phyloP scores from a whole-genome alignment of 169 alveolate genomes.

The Ichthyophthirius multifiliis region DNA sequence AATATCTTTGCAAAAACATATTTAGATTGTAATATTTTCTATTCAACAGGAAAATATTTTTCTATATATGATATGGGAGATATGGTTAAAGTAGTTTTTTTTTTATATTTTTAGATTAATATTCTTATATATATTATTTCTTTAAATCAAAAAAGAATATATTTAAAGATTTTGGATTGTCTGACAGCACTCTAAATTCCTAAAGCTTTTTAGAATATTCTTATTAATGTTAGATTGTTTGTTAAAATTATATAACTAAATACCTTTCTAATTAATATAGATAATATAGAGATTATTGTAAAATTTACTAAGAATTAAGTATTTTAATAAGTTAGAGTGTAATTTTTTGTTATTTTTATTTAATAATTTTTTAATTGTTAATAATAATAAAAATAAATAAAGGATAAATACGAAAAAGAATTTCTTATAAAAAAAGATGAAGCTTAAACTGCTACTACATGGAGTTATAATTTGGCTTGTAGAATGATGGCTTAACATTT shows the following conservation, averaged over 20 bases:
- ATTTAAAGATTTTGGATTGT: neutral
- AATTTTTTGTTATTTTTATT: neutral
- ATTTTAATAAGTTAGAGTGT: neutral
- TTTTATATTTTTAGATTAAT: neutral
- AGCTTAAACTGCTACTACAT: neutral
- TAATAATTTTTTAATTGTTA: neutral
- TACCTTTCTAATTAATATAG: neutral
- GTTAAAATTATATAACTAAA: neutral
- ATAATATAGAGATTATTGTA: conserved; percentile 7
- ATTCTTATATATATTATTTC: neutral
- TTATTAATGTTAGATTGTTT: neutral
- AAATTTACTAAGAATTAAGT: neutral
- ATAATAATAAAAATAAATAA: too few relatives aligned
- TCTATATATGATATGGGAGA: neutral
- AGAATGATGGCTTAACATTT: neutral
- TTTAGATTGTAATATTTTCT: neutral
- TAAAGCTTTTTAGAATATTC: neutral
- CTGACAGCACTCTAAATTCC: neutral
- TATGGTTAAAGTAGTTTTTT: neutral
- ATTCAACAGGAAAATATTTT: neutral
- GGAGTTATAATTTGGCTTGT: neutral
- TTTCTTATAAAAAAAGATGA: neutral
- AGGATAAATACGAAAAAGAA: neutral
- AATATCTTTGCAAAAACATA: neutral
- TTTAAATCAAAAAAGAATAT: neutral